Evolutionary conservation across 1,284 basidiomycete genomes (phyloP).

Genomic region (Phellinidium pouzarii): DNA sequence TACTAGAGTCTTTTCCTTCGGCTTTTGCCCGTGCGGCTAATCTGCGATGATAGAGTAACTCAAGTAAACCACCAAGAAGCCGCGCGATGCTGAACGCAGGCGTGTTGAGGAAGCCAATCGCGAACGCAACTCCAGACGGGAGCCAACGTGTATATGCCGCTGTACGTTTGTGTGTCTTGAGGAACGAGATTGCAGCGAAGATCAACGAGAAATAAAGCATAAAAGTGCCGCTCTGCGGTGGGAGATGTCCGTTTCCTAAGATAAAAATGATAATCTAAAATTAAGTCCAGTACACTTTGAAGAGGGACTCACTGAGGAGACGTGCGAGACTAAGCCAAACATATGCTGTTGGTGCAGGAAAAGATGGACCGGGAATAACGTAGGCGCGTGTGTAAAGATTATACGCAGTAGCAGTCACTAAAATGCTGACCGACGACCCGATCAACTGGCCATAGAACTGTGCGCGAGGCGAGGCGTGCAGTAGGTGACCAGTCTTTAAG

Average conservation of each 20-base stretch:
- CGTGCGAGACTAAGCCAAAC: constrained; percentile 89
- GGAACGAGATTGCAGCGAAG: constrained; percentile 60
- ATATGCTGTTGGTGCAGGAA: constrained; percentile 91
- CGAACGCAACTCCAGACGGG: constrained; percentile 86
- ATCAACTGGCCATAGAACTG: constrained; percentile 88
- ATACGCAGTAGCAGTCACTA: constrained; percentile 86
- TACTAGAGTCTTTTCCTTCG: constrained; percentile 24
- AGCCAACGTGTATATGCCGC: constrained; percentile 64
- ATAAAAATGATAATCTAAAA: constrained; percentile 16
- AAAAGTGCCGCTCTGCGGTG: constrained; percentile 68
- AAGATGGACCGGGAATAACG: constrained; percentile 80
- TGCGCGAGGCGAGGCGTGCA: constrained; percentile 79
- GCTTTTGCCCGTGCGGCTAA: constrained; percentile 39
- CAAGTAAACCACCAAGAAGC: constrained; percentile 81
- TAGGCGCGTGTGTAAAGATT: constrained; percentile 85
- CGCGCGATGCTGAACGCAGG: constrained; percentile 92
- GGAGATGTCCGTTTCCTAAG: constrained; percentile 75
- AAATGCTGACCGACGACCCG: constrained; percentile 79
- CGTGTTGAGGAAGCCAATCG: constrained; percentile 90
- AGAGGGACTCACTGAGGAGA: constrained; percentile 59
- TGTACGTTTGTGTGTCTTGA: constrained; percentile 48
- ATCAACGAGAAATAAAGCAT: constrained; percentile 75
- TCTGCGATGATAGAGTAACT: constrained; percentile 58
- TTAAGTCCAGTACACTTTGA: constrained; percentile 3
- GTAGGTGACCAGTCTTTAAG: constrained; percentile 89